These are phyloP conservation scores for Populus euphratica DNA, from an alignment of 345 rosid species.

Conservation along the genomic window DNA sequence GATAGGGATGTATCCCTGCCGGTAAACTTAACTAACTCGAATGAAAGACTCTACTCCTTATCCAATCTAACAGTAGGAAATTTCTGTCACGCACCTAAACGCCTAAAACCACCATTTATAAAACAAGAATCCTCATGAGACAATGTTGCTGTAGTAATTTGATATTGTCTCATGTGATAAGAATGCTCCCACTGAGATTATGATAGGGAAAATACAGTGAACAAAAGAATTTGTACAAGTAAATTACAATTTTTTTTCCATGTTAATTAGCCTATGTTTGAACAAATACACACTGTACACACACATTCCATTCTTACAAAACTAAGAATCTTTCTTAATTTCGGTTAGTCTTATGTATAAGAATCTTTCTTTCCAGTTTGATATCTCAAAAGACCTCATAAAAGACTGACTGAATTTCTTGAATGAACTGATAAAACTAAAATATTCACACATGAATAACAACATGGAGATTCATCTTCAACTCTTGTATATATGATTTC, in stretches of 20 bases:
- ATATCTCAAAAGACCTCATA: background rate
- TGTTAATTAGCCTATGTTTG: too few relatives aligned
- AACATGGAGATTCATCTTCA: background rate
- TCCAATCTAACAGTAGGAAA: background rate
- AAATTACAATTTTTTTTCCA: too few relatives aligned
- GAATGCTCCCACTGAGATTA: too few relatives aligned
- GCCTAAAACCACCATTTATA: background rate
- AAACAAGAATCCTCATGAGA: too few relatives aligned
- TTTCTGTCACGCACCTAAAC: background rate
- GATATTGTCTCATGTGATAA: too few relatives aligned
- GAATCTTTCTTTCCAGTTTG: background rate
- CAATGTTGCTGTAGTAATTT: too few relatives aligned
- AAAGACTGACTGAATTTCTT: background rate
- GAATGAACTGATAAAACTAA: background rate
- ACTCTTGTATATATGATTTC: background rate
- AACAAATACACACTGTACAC: too few relatives aligned
- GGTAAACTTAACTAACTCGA: background rate
- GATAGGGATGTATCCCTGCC: background rate
- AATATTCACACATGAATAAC: background rate
- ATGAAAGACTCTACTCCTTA: background rate
- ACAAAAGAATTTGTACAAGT: too few relatives aligned
- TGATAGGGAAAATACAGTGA: too few relatives aligned
- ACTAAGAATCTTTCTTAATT: background rate
- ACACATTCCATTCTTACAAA: too few relatives aligned
- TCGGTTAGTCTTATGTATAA: background rate